These are phyloP conservation scores for Ascochyta lentis DNA, from an alignment of 2,329 filamentous ascomycete species.

Conservation along the genomic window DNA sequence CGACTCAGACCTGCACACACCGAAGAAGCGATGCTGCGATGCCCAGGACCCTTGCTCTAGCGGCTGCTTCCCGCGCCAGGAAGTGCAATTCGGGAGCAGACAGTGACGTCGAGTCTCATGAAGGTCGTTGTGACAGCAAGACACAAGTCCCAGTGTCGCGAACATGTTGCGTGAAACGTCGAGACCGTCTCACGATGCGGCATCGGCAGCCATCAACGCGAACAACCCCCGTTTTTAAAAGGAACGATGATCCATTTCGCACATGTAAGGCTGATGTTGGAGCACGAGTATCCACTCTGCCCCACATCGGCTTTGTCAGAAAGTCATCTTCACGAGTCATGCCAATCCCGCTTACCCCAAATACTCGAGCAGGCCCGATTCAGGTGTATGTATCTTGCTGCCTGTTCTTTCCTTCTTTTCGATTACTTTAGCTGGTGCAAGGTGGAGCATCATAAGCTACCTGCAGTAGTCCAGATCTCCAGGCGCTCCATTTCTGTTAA, in stretches of 20 bases:
- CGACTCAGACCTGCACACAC: slow-evolving; percentile 4
- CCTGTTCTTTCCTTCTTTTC: background rate
- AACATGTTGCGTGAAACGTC: background rate
- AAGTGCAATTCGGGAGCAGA: background rate
- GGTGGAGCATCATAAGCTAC: background rate
- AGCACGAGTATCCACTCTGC: background rate
- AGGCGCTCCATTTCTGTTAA: background rate
- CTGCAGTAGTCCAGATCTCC: background rate
- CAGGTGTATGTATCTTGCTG: background rate
- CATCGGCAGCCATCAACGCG: background rate
- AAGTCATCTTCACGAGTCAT: slow-evolving; percentile 10
- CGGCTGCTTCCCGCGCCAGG: slow-evolving; percentile 1
- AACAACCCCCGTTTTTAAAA: slow-evolving; percentile 1
- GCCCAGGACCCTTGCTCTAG: slow-evolving; percentile 4
- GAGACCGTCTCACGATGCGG: slow-evolving; percentile 1
- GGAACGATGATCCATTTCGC: background rate
- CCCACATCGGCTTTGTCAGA: slow-evolving; percentile 16
- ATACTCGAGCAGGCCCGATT: background rate
- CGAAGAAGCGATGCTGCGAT: slow-evolving; percentile 2
- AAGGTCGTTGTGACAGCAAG: background rate
- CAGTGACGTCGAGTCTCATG: slow-evolving; percentile 6
- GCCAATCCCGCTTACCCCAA: background rate
- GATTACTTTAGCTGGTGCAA: background rate
- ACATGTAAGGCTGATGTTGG: slow-evolving; percentile 17
- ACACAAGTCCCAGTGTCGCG: background rate